phyloP scores from a whole-genome alignment of 2,329 filamentous ascomycete genomes.

The Colletotrichum acutatum region DNA sequence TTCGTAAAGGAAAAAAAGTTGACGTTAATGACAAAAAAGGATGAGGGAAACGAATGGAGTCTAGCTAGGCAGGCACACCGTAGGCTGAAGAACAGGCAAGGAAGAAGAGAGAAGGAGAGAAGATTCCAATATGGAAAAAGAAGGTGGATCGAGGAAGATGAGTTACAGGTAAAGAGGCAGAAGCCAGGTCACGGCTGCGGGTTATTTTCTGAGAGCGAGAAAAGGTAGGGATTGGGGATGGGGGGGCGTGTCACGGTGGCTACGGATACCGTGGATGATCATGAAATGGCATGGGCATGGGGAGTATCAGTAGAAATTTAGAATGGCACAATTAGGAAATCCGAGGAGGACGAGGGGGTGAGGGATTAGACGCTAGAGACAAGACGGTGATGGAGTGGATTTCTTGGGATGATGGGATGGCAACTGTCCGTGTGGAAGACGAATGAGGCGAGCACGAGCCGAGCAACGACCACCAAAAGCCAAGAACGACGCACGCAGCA shows the following conservation, averaged over 20 bases:
- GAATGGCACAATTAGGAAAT: neutral
- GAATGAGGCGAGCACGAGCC: neutral
- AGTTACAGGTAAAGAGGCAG: conserved; percentile 31
- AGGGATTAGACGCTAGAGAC: neutral
- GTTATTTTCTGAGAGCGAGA: neutral
- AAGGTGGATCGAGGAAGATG: conserved; percentile 20
- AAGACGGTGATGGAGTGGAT: neutral
- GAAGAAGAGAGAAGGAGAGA: conserved; percentile 11
- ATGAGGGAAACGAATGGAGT: conserved; percentile 21
- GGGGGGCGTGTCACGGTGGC: neutral
- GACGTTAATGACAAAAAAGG: conserved; percentile 2
- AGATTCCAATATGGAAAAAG: conserved; percentile 5
- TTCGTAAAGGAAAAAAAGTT: neutral
- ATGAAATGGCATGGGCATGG: neutral
- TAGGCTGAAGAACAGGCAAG: neutral
- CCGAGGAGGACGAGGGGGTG: neutral
- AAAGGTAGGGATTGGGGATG: neutral
- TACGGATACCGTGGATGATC: conserved; percentile 7
- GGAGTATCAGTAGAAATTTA: conserved; percentile 2
- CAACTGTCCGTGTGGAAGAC: neutral
- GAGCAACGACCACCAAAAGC: neutral
- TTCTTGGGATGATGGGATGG: neutral
- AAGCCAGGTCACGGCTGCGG: conserved; percentile 7
- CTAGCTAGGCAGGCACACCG: neutral
- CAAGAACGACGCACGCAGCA: neutral